Evolutionary conservation across 306 rosid genomes (phyloP).

Genomic region (Cercis canadensis): DNA sequence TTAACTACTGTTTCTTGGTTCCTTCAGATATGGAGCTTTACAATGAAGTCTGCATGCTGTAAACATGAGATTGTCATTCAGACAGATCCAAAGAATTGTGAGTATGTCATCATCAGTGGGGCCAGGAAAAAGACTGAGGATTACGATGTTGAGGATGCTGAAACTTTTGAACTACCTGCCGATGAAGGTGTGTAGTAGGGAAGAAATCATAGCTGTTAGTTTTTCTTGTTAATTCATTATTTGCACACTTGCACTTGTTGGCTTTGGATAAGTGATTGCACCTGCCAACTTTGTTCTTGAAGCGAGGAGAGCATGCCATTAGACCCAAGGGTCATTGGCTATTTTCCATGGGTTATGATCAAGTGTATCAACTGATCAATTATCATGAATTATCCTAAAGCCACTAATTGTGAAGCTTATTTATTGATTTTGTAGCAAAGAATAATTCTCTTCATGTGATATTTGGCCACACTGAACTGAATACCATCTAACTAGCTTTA

Average conservation of each 20-base stretch:
- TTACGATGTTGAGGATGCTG: constrained; percentile 86
- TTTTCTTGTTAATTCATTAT: not conserved
- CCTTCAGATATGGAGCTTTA: constrained; percentile 91
- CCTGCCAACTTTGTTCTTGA: constrained; percentile 20
- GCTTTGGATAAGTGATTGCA: constrained; percentile 9
- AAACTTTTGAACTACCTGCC: constrained; percentile 82
- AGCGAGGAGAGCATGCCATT: constrained; percentile 1
- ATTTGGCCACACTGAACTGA: not conserved
- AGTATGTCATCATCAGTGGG: constrained; percentile 80
- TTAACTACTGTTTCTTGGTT: constrained; percentile 23
- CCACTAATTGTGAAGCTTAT: not conserved
- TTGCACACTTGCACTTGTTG: not conserved
- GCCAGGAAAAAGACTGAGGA: constrained; percentile 78
- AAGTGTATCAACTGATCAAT: constrained; percentile 11
- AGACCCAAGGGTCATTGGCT: constrained; percentile 3
- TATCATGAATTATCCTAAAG: not conserved
- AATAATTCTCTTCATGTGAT: not conserved
- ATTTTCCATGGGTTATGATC: not conserved
- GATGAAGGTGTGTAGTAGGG: constrained; percentile 67
- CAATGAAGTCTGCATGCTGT: constrained; percentile 93
- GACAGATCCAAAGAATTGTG: constrained; percentile 90
- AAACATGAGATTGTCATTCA: constrained; percentile 85
- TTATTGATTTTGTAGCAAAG: not conserved
- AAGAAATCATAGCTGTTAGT: not conserved
- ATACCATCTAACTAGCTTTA: constrained; percentile 7